Conservation (phyloP, 75 land plant genomes). For the Adiantum capillusveneris region DNA sequence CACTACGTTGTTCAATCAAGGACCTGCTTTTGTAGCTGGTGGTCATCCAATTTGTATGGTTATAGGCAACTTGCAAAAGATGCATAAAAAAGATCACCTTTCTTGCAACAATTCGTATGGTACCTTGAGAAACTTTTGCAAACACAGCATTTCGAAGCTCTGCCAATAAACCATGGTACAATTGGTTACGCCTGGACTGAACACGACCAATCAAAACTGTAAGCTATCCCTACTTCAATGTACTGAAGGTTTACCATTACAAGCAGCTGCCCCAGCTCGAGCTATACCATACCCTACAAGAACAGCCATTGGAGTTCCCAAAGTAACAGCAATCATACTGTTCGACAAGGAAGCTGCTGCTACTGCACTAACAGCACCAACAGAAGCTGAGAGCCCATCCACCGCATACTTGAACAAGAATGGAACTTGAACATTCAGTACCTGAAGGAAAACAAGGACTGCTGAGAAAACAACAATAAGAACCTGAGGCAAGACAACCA, state of each 20-base stretch:
- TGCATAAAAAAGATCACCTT: too few species aligned
- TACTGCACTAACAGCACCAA: slow-evolving; percentile 25
- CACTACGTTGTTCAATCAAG: too few species aligned
- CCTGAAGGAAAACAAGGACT: slow-evolving; percentile 36
- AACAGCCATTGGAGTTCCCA: slow-evolving; percentile 76
- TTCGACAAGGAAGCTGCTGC: slow-evolving; percentile 45
- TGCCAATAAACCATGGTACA: slow-evolving; percentile 21
- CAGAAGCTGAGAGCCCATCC: slow-evolving; percentile 63
- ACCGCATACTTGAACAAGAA: slow-evolving; percentile 95
- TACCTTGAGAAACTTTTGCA: slow-evolving; percentile 84
- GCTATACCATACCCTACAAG: slow-evolving; percentile 95
- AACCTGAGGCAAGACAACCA: too few species aligned
- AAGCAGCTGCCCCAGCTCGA: slow-evolving; percentile 88
- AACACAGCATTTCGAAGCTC: slow-evolving; percentile 94
- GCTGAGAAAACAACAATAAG: too few species aligned
- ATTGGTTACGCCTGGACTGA: too few species aligned
- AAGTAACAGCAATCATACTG: slow-evolving; percentile 34
- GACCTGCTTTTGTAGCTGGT: too few species aligned
- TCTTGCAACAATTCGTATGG: slow-evolving; percentile 85
- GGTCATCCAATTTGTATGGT: too few species aligned
- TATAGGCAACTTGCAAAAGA: too few species aligned
- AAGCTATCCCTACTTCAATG: too few species aligned
- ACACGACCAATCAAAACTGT: background rate
- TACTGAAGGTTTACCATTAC: slow-evolving; percentile 72
- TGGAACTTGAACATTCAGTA: slow-evolving; percentile 96